Evolutionary conservation across 495 filamentous ascomycete species (phyloP).

Genomic region (Xylaria curta): DNA sequence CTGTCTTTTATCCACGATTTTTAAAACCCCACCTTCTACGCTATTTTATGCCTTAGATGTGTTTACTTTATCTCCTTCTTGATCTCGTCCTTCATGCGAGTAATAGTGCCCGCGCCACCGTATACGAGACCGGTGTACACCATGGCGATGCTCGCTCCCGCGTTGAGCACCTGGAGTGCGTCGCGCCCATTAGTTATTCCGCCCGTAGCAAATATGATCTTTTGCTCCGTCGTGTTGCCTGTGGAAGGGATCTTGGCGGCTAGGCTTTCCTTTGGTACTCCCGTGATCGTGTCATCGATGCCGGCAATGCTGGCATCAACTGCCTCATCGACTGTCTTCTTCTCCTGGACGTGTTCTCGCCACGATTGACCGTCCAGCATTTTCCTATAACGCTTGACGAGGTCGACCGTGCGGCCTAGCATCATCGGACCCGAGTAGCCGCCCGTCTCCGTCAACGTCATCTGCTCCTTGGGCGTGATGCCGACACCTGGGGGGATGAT

Average conservation of each 20-base stretch:
- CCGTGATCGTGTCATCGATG: constrained; percentile 40
- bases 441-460: constrained; percentile 74
- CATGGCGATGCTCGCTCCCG: constrained; percentile 87
- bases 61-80: constrained; percentile 52
- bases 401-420: constrained; percentile 74
- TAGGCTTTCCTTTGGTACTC: constrained; percentile 34
- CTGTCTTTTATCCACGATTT: constrained; percentile 3
- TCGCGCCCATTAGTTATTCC: constrained; percentile 87
- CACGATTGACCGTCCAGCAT: constrained; percentile 66
- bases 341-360: constrained; percentile 30
- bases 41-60: constrained; percentile 25
- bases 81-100: constrained; percentile 87
- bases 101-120: constrained; percentile 83
- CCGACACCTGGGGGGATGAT: constrained; percentile 68
- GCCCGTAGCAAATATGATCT: constrained; percentile 90
- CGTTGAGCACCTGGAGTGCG: constrained; percentile 77
- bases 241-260: constrained; percentile 19
- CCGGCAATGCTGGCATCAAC: constrained; percentile 36
- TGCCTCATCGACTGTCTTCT: constrained; percentile 38
- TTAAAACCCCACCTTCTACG: not conserved
- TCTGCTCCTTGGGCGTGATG: constrained; percentile 69
- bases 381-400: constrained; percentile 80
- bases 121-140: constrained; percentile 83
- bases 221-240: constrained; percentile 50
- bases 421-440: constrained; percentile 90